Evolutionary conservation across 306 rosid species (phyloP).

Genomic region (Dalbergia oliveri): DNA sequence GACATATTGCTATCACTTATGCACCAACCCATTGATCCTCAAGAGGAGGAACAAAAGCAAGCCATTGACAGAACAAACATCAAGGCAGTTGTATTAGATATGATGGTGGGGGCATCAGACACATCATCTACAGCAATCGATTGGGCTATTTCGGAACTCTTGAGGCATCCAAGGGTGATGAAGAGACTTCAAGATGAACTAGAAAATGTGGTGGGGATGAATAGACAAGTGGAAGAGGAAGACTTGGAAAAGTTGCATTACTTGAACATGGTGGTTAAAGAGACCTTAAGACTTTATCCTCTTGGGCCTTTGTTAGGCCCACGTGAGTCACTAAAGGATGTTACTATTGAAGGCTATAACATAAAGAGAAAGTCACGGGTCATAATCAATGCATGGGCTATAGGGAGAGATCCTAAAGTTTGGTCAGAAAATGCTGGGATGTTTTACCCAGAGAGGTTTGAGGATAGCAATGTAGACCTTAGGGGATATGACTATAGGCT

Average conservation of each 20-base stretch:
- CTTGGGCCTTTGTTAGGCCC: slow-evolving; percentile 34
- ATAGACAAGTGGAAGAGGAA: slow-evolving; percentile 42
- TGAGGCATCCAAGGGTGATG: slow-evolving; percentile 49
- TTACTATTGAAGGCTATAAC: slow-evolving; percentile 33
- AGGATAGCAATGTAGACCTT: not conserved
- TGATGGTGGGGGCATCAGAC: slow-evolving; percentile 41
- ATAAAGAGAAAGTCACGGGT: slow-evolving; percentile 43
- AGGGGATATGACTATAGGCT: slow-evolving; percentile 38
- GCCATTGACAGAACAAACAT: slow-evolving; percentile 17
- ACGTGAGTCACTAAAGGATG: slow-evolving; percentile 31
- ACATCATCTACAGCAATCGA: not conserved
- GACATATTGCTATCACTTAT: slow-evolving; percentile 42
- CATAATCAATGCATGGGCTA: slow-evolving; percentile 41
- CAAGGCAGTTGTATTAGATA: slow-evolving; percentile 49
- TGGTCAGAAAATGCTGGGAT: slow-evolving; percentile 46
- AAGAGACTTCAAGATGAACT: slow-evolving; percentile 51
- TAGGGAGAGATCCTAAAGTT: slow-evolving; percentile 42
- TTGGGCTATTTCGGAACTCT: slow-evolving; percentile 52
- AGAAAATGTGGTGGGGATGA: slow-evolving; percentile 33
- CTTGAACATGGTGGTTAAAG: slow-evolving; percentile 52
- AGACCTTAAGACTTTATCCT: slow-evolving; percentile 45
- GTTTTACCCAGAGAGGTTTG: slow-evolving; percentile 51
- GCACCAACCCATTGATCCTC: slow-evolving; percentile 13
- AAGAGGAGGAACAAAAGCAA: not conserved
- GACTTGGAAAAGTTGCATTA: slow-evolving; percentile 39